A percentile compares a stretch with the other conserved stretches of the same genome.
These are phyloP conservation scores for Penicillium sp. DNA, from an alignment of 2,329 filamentous ascomycete genomes.

Conservation along the genomic window DNA sequence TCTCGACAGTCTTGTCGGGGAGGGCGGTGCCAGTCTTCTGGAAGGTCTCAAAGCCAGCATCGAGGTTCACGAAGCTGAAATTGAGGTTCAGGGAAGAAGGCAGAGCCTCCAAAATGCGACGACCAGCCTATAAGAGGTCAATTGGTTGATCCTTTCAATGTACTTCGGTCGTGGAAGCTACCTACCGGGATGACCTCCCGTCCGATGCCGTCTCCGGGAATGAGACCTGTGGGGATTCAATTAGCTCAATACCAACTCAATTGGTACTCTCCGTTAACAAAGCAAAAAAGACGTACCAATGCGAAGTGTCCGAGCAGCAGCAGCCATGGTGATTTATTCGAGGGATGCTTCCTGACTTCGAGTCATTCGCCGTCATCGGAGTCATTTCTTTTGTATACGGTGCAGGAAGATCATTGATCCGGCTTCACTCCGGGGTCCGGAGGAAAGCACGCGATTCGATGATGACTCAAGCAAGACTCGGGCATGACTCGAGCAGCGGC, in stretches of 20 bases:
- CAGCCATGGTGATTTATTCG: constrained; percentile 43
- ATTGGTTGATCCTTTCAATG: constrained; percentile 20
- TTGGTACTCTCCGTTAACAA: neutral
- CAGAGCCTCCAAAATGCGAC: constrained; percentile 87
- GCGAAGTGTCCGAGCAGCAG: constrained; percentile 67
- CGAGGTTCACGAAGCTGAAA: constrained; percentile 91
- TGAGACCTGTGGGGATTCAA: constrained; percentile 68
- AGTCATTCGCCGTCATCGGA: constrained; percentile 37
- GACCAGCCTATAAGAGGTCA: constrained; percentile 62
- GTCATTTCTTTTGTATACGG: constrained; percentile 32
- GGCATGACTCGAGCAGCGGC: neutral
- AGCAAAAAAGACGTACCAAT: constrained; percentile 59
- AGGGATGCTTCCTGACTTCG: constrained; percentile 25
- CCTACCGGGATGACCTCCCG: constrained; percentile 89
- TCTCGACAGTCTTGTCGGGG: constrained; percentile 86
- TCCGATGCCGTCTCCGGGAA: constrained; percentile 97
- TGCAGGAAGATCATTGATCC: constrained; percentile 28
- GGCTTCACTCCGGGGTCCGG: constrained; percentile 25
- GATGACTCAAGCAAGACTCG: neutral
- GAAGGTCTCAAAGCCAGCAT: constrained; percentile 93
- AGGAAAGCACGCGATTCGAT: constrained; percentile 13
- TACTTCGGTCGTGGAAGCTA: constrained; percentile 15
- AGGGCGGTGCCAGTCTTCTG: constrained; percentile 85
- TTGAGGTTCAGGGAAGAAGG: constrained; percentile 87
- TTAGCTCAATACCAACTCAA: constrained; percentile 13